Conservation (phyloP, 352 stramenopile species). For the Phytophthora brassicae region DNA sequence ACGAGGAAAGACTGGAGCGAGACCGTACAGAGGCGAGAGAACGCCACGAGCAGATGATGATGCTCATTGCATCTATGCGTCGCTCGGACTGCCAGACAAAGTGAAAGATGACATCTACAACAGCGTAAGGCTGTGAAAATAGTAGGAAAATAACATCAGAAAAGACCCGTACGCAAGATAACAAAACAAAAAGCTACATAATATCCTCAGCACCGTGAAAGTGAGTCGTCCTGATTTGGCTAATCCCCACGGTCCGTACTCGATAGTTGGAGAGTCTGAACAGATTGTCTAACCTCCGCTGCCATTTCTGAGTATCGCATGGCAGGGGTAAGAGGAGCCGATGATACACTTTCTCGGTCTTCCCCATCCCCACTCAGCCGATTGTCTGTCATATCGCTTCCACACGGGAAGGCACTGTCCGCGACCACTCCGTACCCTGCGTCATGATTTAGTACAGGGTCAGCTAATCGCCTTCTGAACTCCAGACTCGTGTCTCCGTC, state of each 20-base stretch:
- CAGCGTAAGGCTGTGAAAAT: too few relatives aligned
- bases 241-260: neutral
- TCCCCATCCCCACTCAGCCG: neutral
- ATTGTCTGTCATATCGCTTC: neutral
- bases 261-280: neutral
- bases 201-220: neutral
- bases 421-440: constrained; percentile 6
- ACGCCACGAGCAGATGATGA: neutral
- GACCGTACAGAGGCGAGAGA: neutral
- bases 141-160: too few relatives aligned
- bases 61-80: neutral
- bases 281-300: neutral
- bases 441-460: neutral
- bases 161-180: too few relatives aligned
- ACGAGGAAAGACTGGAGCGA: neutral
- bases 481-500: constrained; percentile 6
- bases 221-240: neutral
- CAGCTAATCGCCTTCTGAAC: neutral
- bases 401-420: constrained; percentile 1
- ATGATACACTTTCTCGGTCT: neutral
- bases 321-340: neutral
- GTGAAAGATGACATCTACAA: too few relatives aligned
- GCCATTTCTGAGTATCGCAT: neutral
- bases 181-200: neutral
- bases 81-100: neutral